phyloP scores from a whole-genome alignment of 2,329 filamentous ascomycete species.

The Gliomastix tumulicola region DNA sequence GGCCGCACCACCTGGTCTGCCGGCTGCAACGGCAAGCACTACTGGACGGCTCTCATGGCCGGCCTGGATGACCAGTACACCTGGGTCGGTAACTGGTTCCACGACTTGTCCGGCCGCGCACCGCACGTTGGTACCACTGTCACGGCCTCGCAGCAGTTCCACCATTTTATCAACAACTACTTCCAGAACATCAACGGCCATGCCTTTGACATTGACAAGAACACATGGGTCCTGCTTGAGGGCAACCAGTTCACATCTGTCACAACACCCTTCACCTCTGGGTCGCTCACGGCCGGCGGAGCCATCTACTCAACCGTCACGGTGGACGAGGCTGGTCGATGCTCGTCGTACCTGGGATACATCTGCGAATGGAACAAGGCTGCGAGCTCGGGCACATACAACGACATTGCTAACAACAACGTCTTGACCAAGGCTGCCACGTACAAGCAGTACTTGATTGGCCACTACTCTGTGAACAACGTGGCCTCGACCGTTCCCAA shows the following conservation, averaged over 20 bases:
- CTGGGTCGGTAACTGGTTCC: slow-evolving; percentile 54
- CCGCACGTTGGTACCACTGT: slow-evolving; percentile 53
- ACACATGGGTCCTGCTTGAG: slow-evolving; percentile 41
- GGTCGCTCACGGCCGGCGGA: neutral
- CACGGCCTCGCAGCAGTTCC: slow-evolving; percentile 49
- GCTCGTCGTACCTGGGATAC: neutral
- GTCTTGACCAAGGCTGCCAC: no score
- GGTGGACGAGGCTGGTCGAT: neutral
- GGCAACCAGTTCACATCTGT: slow-evolving; percentile 53
- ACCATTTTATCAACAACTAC: slow-evolving; percentile 55
- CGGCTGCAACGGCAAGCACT: slow-evolving; percentile 35
- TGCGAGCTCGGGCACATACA: neutral
- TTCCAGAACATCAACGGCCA: slow-evolving; percentile 45
- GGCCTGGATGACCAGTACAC: slow-evolving; percentile 40
- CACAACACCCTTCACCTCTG: slow-evolving; percentile 12
- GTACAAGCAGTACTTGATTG: no score
- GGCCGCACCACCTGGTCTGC: slow-evolving; percentile 32
- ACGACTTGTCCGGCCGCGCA: slow-evolving; percentile 48
- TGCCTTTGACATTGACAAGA: slow-evolving; percentile 45
- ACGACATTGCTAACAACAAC: neutral
- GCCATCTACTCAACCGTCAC: neutral
- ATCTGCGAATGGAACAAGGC: neutral
- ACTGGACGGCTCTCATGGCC: slow-evolving; percentile 25
- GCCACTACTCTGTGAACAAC: no score
- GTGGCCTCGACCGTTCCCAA: no score